These are phyloP conservation scores for Salix caprea DNA, from an alignment of 345 rosid species.

Conservation along the genomic window DNA sequence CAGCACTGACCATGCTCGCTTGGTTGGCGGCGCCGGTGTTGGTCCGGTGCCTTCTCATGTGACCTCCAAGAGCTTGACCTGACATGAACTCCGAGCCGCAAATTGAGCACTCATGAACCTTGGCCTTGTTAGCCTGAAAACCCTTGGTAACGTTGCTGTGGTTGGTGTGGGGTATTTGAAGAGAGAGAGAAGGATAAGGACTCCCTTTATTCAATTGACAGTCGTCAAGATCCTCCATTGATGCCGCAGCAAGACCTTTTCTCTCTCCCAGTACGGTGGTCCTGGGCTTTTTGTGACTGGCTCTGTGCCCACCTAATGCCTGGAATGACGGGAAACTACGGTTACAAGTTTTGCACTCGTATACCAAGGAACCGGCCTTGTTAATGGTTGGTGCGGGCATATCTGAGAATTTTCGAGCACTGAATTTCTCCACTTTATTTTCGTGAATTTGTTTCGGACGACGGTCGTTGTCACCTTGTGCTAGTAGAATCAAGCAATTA, in stretches of 20 bases:
- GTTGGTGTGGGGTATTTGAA: conserved; percentile 23
- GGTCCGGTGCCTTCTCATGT: conserved; percentile 91
- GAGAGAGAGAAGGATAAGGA: conserved; percentile 25
- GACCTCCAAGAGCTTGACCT: conserved; percentile 98
- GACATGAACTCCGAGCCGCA: conserved; percentile 88
- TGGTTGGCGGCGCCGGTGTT: conserved; percentile 19
- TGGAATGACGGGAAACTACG: conserved; percentile 87
- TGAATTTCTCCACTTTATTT: conserved; percentile 4
- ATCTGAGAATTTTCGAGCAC: conserved; percentile 32
- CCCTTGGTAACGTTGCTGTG: conserved; percentile 12
- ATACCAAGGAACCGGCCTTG: conserved; percentile 54
- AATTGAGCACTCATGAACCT: conserved; percentile 86
- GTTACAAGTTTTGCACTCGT: conserved; percentile 90
- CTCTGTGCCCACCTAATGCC: conserved; percentile 95
- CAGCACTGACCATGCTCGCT: background rate
- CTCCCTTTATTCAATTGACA: conserved; percentile 9
- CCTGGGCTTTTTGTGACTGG: conserved; percentile 86
- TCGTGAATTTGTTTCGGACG: conserved; percentile 3
- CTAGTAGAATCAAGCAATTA: conserved; percentile 75
- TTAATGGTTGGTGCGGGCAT: conserved; percentile 15
- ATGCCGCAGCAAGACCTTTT: conserved; percentile 8
- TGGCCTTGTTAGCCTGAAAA: conserved; percentile 24
- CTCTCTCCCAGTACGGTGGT: conserved; percentile 18
- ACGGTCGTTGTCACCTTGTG: conserved; percentile 49
- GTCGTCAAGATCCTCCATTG: conserved; percentile 15